phyloP scores from a whole-genome alignment of 768 basidiomycete species.

The Termitomyces sp. region DNA sequence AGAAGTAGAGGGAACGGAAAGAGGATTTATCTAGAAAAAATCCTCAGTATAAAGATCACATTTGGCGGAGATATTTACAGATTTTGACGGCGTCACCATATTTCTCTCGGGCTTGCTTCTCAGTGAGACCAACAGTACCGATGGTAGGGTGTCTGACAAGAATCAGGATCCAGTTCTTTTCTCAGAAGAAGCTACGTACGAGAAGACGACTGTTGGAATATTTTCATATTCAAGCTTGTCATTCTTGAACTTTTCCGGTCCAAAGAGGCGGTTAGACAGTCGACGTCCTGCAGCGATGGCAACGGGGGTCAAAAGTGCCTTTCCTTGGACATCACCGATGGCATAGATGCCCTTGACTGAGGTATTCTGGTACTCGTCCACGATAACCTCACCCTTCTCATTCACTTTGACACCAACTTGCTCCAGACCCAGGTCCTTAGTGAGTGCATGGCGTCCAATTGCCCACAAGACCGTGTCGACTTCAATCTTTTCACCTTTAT shows the following conservation, averaged over 20 bases:
- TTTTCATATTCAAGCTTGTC: slow-evolving; percentile 87
- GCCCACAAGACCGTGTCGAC: slow-evolving; percentile 92
- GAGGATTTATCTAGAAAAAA: slow-evolving; percentile 58
- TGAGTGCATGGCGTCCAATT: slow-evolving; percentile 83
- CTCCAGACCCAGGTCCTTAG: slow-evolving; percentile 72
- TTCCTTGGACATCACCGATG: slow-evolving; percentile 92
- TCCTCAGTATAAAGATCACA: not conserved
- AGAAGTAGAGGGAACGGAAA: slow-evolving; percentile 86
- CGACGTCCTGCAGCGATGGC: slow-evolving; percentile 94
- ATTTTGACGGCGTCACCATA: slow-evolving; percentile 90
- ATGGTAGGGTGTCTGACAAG: slow-evolving; percentile 81
- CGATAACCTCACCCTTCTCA: slow-evolving; percentile 76
- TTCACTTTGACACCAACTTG: slow-evolving; percentile 71
- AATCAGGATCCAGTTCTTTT: slow-evolving; percentile 2
- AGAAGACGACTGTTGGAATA: slow-evolving; percentile 95
- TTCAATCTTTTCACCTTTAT: slow-evolving; percentile 71
- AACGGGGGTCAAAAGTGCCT: slow-evolving; percentile 91
- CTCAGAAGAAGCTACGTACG: slow-evolving; percentile 49
- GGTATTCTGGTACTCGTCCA: slow-evolving; percentile 90
- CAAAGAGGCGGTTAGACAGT: slow-evolving; percentile 86
- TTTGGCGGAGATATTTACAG: slow-evolving; percentile 48
- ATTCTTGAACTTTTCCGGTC: slow-evolving; percentile 76
- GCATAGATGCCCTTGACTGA: slow-evolving; percentile 65
- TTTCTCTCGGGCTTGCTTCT: slow-evolving; percentile 81
- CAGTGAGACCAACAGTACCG: slow-evolving; percentile 92